Conservation (phyloP, 2,329 filamentous ascomycete genomes). For the Aspergillus awamori region DNA sequence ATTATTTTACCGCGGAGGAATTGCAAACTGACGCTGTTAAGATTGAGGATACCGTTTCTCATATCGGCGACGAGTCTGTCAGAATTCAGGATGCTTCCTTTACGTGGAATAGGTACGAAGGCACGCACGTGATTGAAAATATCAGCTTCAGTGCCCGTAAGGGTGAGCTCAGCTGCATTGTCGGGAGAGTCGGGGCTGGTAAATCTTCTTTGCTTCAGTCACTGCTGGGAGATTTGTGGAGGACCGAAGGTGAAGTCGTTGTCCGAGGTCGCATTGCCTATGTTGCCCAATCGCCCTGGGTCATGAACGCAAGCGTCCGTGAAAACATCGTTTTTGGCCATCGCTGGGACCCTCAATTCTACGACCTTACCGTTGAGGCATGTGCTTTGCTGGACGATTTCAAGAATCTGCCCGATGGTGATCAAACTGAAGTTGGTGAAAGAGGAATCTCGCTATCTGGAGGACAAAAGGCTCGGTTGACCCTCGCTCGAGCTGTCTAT, state of each 20-base stretch:
- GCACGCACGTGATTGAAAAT: constrained; percentile 69
- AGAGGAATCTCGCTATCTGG: constrained; percentile 94
- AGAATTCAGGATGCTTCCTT: constrained; percentile 83
- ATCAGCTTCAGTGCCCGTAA: constrained; percentile 90
- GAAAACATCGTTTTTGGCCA: constrained; percentile 98
- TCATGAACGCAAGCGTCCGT: constrained; percentile 95
- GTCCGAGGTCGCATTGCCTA: constrained; percentile 85
- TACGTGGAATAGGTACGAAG: constrained; percentile 87
- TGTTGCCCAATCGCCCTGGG: constrained; percentile 90
- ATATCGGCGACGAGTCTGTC: constrained; percentile 82
- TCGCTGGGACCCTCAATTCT: constrained; percentile 89
- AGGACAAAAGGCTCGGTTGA: constrained; percentile 92
- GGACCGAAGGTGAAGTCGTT: constrained; percentile 78
- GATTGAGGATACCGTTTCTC: constrained; percentile 68
- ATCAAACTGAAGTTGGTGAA: constrained; percentile 95
- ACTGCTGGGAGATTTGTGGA: constrained; percentile 89
- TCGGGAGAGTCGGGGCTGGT: constrained; percentile 90
- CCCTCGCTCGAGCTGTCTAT: constrained; percentile 90
- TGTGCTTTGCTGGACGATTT: constrained; percentile 93
- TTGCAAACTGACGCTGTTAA: constrained; percentile 82
- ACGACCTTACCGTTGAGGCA: constrained; percentile 87
- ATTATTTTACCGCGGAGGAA: constrained; percentile 85
- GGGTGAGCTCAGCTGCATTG: constrained; percentile 88
- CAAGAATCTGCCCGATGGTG: constrained; percentile 86
- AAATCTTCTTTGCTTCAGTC: constrained; percentile 92